Base-by-base conservation (phyloP, 2,329 filamentous ascomycete genomes). In the Pestalotiopsis sp. region DNA sequence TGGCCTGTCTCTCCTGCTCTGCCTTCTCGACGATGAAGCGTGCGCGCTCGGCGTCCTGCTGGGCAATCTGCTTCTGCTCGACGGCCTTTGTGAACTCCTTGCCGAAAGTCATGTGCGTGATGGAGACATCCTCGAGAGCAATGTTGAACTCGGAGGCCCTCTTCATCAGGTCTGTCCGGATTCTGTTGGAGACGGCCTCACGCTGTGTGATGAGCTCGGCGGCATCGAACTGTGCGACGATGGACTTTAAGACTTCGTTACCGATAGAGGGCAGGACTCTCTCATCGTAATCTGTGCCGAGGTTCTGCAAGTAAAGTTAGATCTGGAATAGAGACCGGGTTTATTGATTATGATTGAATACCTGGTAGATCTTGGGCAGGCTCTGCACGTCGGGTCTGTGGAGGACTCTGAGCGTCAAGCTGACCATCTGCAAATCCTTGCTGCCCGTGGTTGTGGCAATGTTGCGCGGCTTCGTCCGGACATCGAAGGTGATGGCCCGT, bases 401-500 rank as follows among this genome's bases (percentile, higher is more conserved):
- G 81, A 99, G 83, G 72, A 99, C 96, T 81, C 96, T 89, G 79
- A 99, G 87, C 66, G 96, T 99, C 86, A 99, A 88, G 87, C 94
- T 98, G 77, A 99, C 96, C 96, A 99, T 99, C 86, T 99, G 96
- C 86, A 99, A 83, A 84, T 99, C 96, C 89, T 99, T 99, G 88
- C 92, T 95, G 68, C 96, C 96, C 13, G 96, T 99, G 26, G 96
- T 99, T 35, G 96, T 99, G 73, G 92, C 93, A 80, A 99, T 98
- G 81, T 97, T 98, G 78, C 96, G 89, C 70, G 96, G 96, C 88
- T 97, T 97, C 68, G 97, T 99, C 71, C 96, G 91, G 73, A 99
- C 96, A 84, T 99, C 96, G 80, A 97, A 99, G 79, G 97, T 86
- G 83, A 99, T 94, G 75, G 92, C 93, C 82, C 90, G 92, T 83